These are phyloP conservation scores for Tetraselmis striata DNA, from an alignment of 139 green algal species.

Conservation along the genomic window DNA sequence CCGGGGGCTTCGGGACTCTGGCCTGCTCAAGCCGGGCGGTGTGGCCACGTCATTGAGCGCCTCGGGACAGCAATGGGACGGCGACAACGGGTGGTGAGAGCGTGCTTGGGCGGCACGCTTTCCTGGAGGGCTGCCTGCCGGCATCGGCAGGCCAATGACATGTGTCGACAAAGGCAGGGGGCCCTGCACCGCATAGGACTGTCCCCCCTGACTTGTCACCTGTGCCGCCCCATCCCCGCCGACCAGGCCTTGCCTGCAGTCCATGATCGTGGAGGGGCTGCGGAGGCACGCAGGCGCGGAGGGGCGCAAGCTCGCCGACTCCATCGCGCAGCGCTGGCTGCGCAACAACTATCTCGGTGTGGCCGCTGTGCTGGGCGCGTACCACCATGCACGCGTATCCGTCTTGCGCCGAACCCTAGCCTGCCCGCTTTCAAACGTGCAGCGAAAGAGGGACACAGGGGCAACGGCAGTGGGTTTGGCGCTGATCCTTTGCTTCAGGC, in stretches of 20 bases:
- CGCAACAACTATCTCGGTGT: slow-evolving; percentile 20
- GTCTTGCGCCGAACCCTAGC: too few species aligned
- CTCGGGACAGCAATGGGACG: slow-evolving; percentile 92
- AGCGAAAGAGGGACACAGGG: too few species aligned
- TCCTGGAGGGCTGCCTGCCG: too few species aligned
- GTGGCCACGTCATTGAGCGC: slow-evolving; percentile 52
- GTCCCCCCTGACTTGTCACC: too few species aligned
- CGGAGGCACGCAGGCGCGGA: background rate
- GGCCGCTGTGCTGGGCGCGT: background rate
- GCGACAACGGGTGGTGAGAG: slow-evolving; percentile 72
- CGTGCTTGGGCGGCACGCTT: too few species aligned
- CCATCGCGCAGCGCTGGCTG: slow-evolving; percentile 47
- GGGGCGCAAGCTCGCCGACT: slow-evolving; percentile 22
- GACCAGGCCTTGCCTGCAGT: slow-evolving; percentile 68
- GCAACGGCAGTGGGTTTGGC: too few species aligned
- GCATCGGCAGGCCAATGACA: too few species aligned
- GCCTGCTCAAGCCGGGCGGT: slow-evolving; percentile 39
- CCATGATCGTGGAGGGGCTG: slow-evolving; percentile 56
- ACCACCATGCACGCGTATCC: background rate
- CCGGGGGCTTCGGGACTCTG: slow-evolving; percentile 23
- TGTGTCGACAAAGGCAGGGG: too few species aligned
- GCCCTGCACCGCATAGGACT: too few species aligned
- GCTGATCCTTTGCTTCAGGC: too few species aligned
- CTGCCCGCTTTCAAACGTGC: too few species aligned
- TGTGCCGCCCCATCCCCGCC: too few species aligned